Percentiles rank a stretch among this genome's conserved stretches.
Evolutionary conservation across 2,329 filamentous ascomycete genomes (phyloP).

Genomic region (Claviceps quebecensis): DNA sequence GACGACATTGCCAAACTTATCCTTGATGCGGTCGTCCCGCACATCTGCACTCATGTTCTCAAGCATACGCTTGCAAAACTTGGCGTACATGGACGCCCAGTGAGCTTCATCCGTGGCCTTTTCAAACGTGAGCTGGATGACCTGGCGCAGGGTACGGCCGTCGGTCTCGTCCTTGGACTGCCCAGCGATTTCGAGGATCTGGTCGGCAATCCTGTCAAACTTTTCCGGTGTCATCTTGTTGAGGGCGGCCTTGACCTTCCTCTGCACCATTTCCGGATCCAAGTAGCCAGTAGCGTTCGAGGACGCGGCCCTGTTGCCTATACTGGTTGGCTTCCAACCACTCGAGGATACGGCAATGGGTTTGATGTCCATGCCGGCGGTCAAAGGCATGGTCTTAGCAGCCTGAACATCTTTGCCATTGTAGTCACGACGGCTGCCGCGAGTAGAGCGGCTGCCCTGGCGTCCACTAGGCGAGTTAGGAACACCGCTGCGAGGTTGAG

Average conservation of each 20-base stretch:
- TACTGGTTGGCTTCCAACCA: conserved; percentile 81
- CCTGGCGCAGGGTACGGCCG: conserved; percentile 86
- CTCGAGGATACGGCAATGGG: conserved; percentile 56
- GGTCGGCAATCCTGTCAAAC: conserved; percentile 87
- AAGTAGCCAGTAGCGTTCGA: conserved; percentile 38
- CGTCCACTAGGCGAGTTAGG: conserved; percentile 55
- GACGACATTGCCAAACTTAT: conserved; percentile 79
- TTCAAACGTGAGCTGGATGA: conserved; percentile 97
- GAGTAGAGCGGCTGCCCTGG: conserved; percentile 45
- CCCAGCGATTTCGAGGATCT: conserved; percentile 81
- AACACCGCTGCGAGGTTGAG: conserved; percentile 41
- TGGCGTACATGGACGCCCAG: conserved; percentile 98
- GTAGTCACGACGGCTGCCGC: conserved; percentile 51
- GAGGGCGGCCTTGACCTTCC: conserved; percentile 94
- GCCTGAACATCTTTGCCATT: conserved; percentile 51
- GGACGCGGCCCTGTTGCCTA: conserved; percentile 33
- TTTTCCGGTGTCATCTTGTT: conserved; percentile 99
- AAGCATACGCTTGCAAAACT: conserved; percentile 95
- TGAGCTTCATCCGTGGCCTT: conserved; percentile 97
- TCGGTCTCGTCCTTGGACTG: conserved; percentile 95
- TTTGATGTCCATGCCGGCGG: conserved; percentile 67
- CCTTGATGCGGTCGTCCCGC: conserved; percentile 85
- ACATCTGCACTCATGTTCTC: conserved; percentile 91
- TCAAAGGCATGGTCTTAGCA: conserved; percentile 84
- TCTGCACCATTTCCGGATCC: conserved; percentile 85